Evolutionary conservation across 2,329 filamentous ascomycete species (phyloP), one percentile per base, ranked within the genome.

Genomic region (Myriosclerotinia curreyana): DNA sequence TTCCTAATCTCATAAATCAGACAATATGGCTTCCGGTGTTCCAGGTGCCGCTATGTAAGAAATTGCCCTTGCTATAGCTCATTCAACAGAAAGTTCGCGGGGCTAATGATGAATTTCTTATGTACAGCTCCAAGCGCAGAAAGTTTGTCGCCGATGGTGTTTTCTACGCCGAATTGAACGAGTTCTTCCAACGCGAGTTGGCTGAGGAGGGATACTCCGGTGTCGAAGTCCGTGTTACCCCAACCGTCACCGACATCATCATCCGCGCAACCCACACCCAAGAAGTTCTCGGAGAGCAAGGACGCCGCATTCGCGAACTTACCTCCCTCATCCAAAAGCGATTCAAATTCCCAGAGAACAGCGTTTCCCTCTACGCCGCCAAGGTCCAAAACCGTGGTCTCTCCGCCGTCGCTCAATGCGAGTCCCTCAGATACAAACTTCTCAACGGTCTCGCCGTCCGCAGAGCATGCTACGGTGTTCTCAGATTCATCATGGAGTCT

Each of bases 261-360:
- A 96, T 99, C 87, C 95, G 95, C 82, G 95, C 95, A 79, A 99
- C 95, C 78, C 95, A 99, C 89, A 99, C 95, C 79, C 95, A 99
- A 86, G 96, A 99, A 86, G 96, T 99, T 75, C 92, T 99, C 78
- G 95, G 95, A 79, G 95, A 99, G 89, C 95, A 99, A 87, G 95
- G 95, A 78, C 93, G 95, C 85, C 92, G 95, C 85, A 99, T 99
- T 82, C 94, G 95, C 81, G 95, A 99, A 87, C 92, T 99, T 82
- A 99, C 95, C 80, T 97, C 92, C 77, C 90, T 99, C 80, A 99
- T 99, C 87, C 96, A 99, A 87, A 98, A 99, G 91, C 93, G 95
- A 79, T 99, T 99, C 91, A 97, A 97, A 87, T 99, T 99, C 90
- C 94, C 95, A 83, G 94, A 98, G 86, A 98, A 98, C 91, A 96